Conservation (phyloP, 1,139 yeast genomes). For the Nadsonia starkeyi-henricii region DNA sequence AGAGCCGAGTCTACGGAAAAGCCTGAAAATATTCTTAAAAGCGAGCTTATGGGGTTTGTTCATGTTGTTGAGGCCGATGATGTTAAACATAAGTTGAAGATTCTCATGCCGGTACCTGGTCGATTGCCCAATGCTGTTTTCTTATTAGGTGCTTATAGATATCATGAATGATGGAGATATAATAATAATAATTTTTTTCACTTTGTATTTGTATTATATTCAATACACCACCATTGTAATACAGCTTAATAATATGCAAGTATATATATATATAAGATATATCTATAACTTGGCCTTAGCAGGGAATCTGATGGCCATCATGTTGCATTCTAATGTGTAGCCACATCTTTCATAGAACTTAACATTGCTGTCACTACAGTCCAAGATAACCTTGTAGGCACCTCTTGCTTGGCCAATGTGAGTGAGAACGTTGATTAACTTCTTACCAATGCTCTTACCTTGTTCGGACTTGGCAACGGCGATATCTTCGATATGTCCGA, state of each 20-base stretch:
- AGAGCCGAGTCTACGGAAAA: conserved; percentile 42
- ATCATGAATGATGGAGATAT: conserved; percentile 36
- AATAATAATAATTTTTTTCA: no score
- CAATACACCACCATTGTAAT: no score
- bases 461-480: conserved; percentile 66
- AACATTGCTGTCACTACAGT: conserved; percentile 70
- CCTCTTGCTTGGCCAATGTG: conserved; percentile 45
- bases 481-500: conserved; percentile 93
- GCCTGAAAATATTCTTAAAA: conserved; percentile 35
- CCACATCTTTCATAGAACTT: conserved; percentile 88
- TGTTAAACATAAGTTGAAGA: conserved; percentile 50
- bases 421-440: conserved; percentile 49
- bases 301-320: conserved; percentile 38
- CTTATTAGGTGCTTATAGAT: conserved; percentile 53
- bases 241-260: not conserved
- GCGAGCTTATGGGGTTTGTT: conserved; percentile 56
- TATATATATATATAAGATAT: conserved; percentile 1
- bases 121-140: conserved; percentile 59
- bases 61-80: conserved; percentile 52
- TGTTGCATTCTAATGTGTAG: conserved; percentile 38
- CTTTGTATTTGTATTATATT: no score
- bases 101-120: conserved; percentile 81
- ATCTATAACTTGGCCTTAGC: conserved; percentile 12
- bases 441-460: conserved; percentile 67
- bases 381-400: conserved; percentile 81